These are phyloP conservation scores for Gynandropsis gynandra DNA, from an alignment of 345 rosid genomes.

Conservation along the genomic window DNA sequence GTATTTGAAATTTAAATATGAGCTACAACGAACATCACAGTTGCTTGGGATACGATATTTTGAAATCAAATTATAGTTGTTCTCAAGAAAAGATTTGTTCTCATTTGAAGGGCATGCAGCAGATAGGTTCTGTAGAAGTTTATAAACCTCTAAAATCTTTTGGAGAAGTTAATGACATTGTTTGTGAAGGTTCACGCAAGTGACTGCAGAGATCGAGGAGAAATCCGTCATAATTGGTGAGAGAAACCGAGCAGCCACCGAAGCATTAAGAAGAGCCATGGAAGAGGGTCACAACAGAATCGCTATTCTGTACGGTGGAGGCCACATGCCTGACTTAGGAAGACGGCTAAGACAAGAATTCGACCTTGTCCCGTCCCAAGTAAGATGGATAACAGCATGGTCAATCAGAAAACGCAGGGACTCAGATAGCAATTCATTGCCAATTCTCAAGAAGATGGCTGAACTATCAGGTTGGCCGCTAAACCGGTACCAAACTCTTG, in stretches of 20 bases:
- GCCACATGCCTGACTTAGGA: constrained; percentile 96
- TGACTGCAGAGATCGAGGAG: constrained; percentile 67
- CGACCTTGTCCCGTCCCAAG: constrained; percentile 53
- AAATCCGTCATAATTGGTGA: constrained; percentile 82
- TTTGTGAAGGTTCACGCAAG: constrained; percentile 63
- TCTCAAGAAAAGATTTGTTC: background rate
- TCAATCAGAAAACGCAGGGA: constrained; percentile 50
- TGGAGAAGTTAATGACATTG: background rate
- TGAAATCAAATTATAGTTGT: too few relatives aligned
- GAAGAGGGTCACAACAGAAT: constrained; percentile 64
- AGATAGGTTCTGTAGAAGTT: background rate
- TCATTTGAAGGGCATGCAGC: background rate
- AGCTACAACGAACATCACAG: background rate
- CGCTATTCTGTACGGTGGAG: constrained; percentile 86
- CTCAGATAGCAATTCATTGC: constrained; percentile 40
- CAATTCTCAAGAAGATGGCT: constrained; percentile 60
- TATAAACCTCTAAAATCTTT: too few relatives aligned
- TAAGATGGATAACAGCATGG: constrained; percentile 93
- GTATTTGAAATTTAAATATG: background rate
- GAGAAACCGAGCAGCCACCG: constrained; percentile 71
- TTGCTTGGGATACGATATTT: background rate
- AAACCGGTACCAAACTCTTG: constrained; percentile 81
- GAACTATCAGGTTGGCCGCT: constrained; percentile 75
- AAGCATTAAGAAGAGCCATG: constrained; percentile 55
- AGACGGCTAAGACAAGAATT: constrained; percentile 72